Evolutionary conservation across 306 rosid species (phyloP), one percentile per base, ranked within the genome.

Genomic region (Castanospermum australe): DNA sequence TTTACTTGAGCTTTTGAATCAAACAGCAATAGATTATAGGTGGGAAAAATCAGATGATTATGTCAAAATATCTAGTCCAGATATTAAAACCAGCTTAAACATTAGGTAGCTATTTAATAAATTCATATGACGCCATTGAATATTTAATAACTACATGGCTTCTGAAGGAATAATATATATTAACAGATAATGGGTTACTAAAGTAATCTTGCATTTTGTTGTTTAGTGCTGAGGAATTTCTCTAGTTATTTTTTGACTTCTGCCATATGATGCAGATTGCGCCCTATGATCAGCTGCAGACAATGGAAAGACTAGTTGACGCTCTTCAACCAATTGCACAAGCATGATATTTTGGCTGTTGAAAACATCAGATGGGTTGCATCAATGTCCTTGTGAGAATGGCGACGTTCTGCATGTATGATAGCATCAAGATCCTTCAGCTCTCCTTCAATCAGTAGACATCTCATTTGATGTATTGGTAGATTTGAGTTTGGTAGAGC

Each of bases 221-320:
- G 45, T 30, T 25, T 32, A 14, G 56, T 39, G 36, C 36, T 21
- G 22, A 45, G 45, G 15, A 20, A 15, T 15, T 38, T 6, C 51
- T 65, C 15, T 70, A 5, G 24, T 38, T 35, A 21, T 30, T 8
- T 10, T n/a, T 80, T 30, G 1, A 62, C 68, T 73, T 67, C 51
- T 56, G 20, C 33, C n/a, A n/a, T 64, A 9, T 61, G 85, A 20
- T 76, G 75, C 89, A 88, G 91, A 88, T 90, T 54, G 92, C 92
- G 39, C 92, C 92, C 18, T 88, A 88, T 54, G 92, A 90, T 79
- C 92, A 88, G 79, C 79, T 90, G 69, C 95, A 90, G 84, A 87
- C 86, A 79, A 83, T 90, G 50, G 95, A 90, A 82, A 85, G 95
- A 62, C 79, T 88, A 80, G 87, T 90, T 5, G 89, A 82, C 24